Evolutionary conservation across 2,329 filamentous ascomycete species (phyloP), one percentile per base, ranked within the genome.

Genomic region (Pseudogymnoascus sp.): DNA sequence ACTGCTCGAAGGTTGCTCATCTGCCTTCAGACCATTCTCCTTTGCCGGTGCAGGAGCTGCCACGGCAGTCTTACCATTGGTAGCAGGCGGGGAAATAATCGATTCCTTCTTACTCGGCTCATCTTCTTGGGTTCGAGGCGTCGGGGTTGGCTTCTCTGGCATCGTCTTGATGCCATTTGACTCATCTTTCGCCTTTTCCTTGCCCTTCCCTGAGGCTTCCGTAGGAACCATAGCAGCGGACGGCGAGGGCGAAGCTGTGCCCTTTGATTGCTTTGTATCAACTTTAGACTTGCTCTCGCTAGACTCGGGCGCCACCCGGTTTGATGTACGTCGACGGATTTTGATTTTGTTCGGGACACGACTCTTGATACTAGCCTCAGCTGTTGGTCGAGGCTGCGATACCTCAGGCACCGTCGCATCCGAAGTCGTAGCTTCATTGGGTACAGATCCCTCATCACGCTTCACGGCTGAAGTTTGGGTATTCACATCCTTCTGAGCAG

Each of bases 341-440:
- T 70, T 73, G 14, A 72, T 65, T 62, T 69, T 73, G 14, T 67
- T 64, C 66, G 42, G 42, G 4, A 47, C 42, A 47, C 42, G 42
- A 7, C 42, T 59, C 35, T 25, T 59, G 25, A 23, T 38, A 21
- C 3, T 59, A n/a, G 25, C 28, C 18, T 38, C 18, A 23, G 35
- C 18, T 31, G 53, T 3, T 31, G 23, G 25, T 59, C 23, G 53
- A 4, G 25, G 53, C 10, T 7, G 42, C 21, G 42, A 25, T n/a
- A 25, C 42, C 42, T 47, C 42, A 25, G 42, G 42, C 42, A 47
- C 4, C 12, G 12, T 14, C 14, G 42, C 42, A 47, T 47, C 42
- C 42, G 42, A 47, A n/a, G 42, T n/a, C 10, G 42, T 47, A 6
- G 18, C 21, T 47, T 47, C 42, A 47, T 47, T 47, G 42, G 42